Percentiles rank a stretch among this genome's conserved stretches.
Evolutionary conservation across 441 rosid species (phyloP).

Genomic region (Flueggea neowawraea): DNA sequence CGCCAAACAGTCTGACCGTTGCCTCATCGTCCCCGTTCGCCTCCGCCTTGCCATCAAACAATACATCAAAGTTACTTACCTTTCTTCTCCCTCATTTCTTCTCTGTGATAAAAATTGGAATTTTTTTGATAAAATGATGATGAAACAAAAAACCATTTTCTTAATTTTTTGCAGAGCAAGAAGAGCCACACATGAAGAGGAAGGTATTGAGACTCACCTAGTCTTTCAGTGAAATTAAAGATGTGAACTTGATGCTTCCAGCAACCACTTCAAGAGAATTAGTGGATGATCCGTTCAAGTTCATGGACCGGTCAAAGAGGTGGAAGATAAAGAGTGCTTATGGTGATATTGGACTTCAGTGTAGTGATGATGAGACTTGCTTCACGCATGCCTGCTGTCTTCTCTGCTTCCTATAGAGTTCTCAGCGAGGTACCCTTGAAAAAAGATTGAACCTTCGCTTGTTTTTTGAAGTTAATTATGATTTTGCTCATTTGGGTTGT

Average conservation of each 20-base stretch:
- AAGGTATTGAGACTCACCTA: slow-evolving; percentile 68
- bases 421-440: slow-evolving; percentile 51
- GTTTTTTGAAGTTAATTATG: neutral
- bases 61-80: slow-evolving; percentile 44
- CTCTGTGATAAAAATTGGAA: neutral
- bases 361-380: slow-evolving; percentile 82
- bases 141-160: too few species aligned
- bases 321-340: slow-evolving; percentile 87
- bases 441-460: neutral
- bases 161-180: slow-evolving; percentile 42
- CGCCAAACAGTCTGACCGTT: slow-evolving; percentile 65
- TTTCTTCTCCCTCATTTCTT: neutral
- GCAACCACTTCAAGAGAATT: slow-evolving; percentile 59
- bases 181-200: slow-evolving; percentile 75
- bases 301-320: slow-evolving; percentile 58
- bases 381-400: slow-evolving; percentile 95
- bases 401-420: slow-evolving; percentile 78
- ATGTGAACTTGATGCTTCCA: slow-evolving; percentile 46
- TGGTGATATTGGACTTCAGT: slow-evolving; percentile 78
- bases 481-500: neutral
- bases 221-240: slow-evolving; percentile 68
- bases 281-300: slow-evolving; percentile 78
- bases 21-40: slow-evolving; percentile 67
- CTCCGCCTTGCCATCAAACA: slow-evolving; percentile 88
- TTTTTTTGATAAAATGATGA: neutral